Evolutionary conservation across 768 basidiomycete genomes (phyloP), one percentile per base, ranked within the genome.

Genomic region (Kwoniella mangroviensis): DNA sequence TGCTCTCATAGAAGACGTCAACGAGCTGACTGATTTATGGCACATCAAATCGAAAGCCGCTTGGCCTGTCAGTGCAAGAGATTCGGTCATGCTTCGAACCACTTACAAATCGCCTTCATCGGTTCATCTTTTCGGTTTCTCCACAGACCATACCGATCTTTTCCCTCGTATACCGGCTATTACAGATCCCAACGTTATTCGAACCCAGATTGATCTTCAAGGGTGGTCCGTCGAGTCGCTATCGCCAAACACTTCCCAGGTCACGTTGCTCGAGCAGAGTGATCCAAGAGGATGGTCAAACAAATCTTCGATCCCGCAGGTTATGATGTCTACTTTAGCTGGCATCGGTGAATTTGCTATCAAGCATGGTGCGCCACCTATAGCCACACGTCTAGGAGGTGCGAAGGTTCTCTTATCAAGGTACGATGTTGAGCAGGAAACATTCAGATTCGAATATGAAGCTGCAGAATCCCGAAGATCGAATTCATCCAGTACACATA

Each of bases 271-370:
- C 4, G 96, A 98, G 78, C 97, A 98, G 83, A 94, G 93, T 12
- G 96, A 99, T 81, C 94, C 94, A 6, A 93, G 95, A 83, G 94
- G 94, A 56, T 98, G 96, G 95, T 90, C 93, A 5, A 94, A 92
- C 84, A 98, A 98, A 83, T 89, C 90, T 0, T 92, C 92, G 13
- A 94, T 96, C 61, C 96, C 95, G 1, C 90, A 90, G n/a, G 90
- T 94, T 75, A 96, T 98, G 93, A 90, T 96, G 77, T 88, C 88
- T 51, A 87, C 90, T 1, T 85, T 98, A 0, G 93, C 94, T 0
- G 95, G 95, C 1, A 90, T 97, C 11, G 94, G 97, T 22, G 96
- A 98, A 72, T 98, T 93, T 77, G 90, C 93, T 7, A 96, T 99
- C 84, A 95, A 94, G 82, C 91, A 89, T 74, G 97, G 97, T 15